Percentiles rank a stretch among this genome's conserved stretches.
Evolutionary conservation across 2,329 filamentous ascomycete genomes (phyloP).

Genomic region (Nemania abortiva): DNA sequence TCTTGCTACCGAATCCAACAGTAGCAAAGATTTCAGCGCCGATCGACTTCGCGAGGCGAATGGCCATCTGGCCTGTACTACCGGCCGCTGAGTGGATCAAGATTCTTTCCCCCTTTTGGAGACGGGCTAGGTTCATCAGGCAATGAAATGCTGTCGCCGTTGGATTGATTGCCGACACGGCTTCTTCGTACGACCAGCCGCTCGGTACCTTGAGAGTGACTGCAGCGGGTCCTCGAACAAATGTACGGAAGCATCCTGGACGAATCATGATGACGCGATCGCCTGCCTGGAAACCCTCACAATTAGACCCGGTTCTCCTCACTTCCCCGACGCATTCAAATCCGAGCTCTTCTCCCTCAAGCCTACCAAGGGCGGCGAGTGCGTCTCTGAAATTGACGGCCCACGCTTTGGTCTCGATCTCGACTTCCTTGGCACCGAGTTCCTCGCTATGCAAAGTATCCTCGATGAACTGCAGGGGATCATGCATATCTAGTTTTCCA

Average conservation of each 20-base stretch:
- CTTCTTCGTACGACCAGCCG: neutral
- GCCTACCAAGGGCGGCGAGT: conserved; percentile 21
- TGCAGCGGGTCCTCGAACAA: too few species aligned
- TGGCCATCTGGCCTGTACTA: conserved; percentile 25
- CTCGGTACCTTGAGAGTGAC: neutral
- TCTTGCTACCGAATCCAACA: conserved; percentile 25
- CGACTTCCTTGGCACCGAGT: conserved; percentile 35
- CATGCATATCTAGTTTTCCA: neutral
- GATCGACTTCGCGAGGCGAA: conserved; percentile 21
- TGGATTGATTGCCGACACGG: neutral
- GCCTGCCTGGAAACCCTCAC: neutral
- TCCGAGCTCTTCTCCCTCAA: conserved; percentile 11
- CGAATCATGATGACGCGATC: neutral
- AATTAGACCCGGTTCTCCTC: neutral
- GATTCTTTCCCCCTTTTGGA: conserved; percentile 18
- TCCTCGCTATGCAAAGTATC: neutral
- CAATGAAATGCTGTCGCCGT: conserved; percentile 14
- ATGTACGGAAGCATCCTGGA: neutral
- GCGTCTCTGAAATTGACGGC: conserved; percentile 28
- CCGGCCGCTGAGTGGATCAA: conserved; percentile 31
- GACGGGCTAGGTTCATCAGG: neutral
- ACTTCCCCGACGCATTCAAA: conserved; percentile 24
- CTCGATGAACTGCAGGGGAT: neutral
- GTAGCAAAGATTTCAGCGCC: conserved; percentile 34
- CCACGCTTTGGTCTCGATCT: conserved; percentile 33